Evolutionary conservation across 2,329 filamentous ascomycete genomes (phyloP).

Genomic region (Tetracladium maxilliforme): DNA sequence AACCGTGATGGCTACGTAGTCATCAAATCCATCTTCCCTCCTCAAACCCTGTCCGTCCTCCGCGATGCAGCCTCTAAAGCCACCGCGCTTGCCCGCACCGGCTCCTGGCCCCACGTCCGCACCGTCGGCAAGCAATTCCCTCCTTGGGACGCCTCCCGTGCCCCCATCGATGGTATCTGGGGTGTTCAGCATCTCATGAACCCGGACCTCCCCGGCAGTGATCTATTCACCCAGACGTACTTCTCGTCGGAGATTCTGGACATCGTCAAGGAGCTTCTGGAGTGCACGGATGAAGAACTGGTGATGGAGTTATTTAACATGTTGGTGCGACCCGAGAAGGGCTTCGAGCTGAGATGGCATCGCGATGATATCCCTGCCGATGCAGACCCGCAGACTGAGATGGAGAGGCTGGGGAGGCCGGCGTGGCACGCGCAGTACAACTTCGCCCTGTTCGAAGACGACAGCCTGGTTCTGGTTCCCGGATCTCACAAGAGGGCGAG

Average conservation of each 20-base stretch:
- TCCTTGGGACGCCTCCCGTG: conserved; percentile 53
- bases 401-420: conserved; percentile 38
- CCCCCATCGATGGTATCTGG: conserved; percentile 62
- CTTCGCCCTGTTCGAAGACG: conserved; percentile 63
- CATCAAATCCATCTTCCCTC: conserved; percentile 48
- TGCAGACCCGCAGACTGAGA: conserved; percentile 52
- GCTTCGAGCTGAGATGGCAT: conserved; percentile 74
- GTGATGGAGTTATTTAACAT: conserved; percentile 86
- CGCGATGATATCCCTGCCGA: conserved; percentile 65
- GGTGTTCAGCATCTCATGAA: conserved; percentile 77
- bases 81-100: conserved; percentile 48
- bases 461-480: conserved; percentile 60
- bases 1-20: conserved; percentile 63
- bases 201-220: conserved; percentile 45
- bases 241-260: conserved; percentile 51
- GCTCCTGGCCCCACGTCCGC: conserved; percentile 67
- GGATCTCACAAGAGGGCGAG: conserved; percentile 59
- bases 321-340: conserved; percentile 55
- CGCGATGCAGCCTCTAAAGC: conserved; percentile 41
- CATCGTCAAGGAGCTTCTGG: conserved; percentile 50
- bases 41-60: conserved; percentile 38
- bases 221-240: conserved; percentile 52
- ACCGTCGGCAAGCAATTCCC: conserved; percentile 85
- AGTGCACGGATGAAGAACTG: conserved; percentile 41
- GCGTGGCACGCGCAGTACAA: conserved; percentile 80